phyloP scores from a whole-genome alignment of 495 filamentous ascomycete genomes.

The Glonium stellatum region DNA sequence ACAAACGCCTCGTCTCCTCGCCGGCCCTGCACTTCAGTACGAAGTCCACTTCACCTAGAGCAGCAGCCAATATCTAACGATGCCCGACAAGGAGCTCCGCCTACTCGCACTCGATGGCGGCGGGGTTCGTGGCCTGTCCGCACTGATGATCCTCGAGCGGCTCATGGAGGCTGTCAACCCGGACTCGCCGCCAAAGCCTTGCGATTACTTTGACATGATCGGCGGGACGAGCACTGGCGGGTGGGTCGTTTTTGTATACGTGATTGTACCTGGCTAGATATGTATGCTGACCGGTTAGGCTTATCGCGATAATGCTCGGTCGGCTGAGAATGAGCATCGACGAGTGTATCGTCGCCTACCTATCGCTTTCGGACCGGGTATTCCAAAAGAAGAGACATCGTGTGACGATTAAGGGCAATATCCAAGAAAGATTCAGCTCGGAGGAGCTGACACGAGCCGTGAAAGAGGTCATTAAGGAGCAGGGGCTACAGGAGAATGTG shows the following conservation, averaged over 20 bases:
- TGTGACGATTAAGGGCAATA: constrained; percentile 11
- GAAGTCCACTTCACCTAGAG: constrained; percentile 1
- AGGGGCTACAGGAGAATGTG: constrained; percentile 12
- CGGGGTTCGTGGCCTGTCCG: constrained; percentile 19
- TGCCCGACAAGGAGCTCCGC: constrained; percentile 8
- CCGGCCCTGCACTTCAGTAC: background rate
- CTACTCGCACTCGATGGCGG: constrained; percentile 17
- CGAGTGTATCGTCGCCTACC: constrained; percentile 13
- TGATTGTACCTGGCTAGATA: background rate
- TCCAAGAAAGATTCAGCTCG: constrained; percentile 36
- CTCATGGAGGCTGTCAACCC: constrained; percentile 12
- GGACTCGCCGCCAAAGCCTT: constrained; percentile 16
- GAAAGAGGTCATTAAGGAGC: constrained; percentile 33
- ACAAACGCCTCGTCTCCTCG: background rate
- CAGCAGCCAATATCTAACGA: background rate
- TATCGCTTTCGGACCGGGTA: constrained; percentile 1
- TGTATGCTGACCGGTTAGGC: constrained; percentile 3
- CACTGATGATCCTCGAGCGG: constrained; percentile 13
- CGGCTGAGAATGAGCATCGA: constrained; percentile 22
- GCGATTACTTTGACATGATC: constrained; percentile 22
- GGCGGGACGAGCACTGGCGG: constrained; percentile 22
- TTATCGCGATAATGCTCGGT: constrained; percentile 28
- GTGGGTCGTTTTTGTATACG: background rate
- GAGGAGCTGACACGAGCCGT: constrained; percentile 39
- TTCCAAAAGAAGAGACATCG: constrained; percentile 10